Base-by-base conservation (phyloP, 495 filamentous ascomycete genomes). In the Xeromyces bisporus region DNA sequence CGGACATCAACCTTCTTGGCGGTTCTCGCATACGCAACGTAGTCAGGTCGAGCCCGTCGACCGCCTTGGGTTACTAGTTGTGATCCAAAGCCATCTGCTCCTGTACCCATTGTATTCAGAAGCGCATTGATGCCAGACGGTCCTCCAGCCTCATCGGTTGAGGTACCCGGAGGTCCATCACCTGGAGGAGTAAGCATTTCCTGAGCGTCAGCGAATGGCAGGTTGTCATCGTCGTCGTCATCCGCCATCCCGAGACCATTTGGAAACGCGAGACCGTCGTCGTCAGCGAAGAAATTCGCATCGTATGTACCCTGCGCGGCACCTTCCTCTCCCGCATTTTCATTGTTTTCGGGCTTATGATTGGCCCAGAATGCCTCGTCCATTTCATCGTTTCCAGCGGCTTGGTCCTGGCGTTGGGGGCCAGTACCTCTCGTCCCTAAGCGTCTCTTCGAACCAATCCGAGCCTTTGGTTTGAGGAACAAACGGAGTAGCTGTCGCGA, bases 1-100 rank as follows among this genome's bases (percentile, higher is more conserved):
- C 87, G 66, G 0, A 96, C 85, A 46, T 99, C 91, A n/a, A 99
- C 91, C 63, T 96, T 99, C 69, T 93, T 99, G 9, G 91, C 91
- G 15, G 91, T 78, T 16, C 85, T 68, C 11, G 91, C 91, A 50
- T 93, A 99, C 48, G 93, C 81, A 17, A 99, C 82, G 37, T 99
- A 96, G 50, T 96, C 89, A 0, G 89, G 91, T 41, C 87, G 56
- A 18, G 87, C 48, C 26, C 89, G 61, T 29, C 87, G 56, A 37
- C 66, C 79, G 35, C 62, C 64, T 47, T 87, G 78, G 7, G 87
- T 93, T n/a, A 99, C 84, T 6, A 99, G 64, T 44, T 93, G 82
- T 6, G 80, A 81, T 1, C 89, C 89, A 51, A 92, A 96, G 13
- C 79, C 81, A 26, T 71, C 64, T 23, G 49, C 43, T 14, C 49